A percentile compares a stretch with the other conserved stretches of the same genome.
These are phyloP conservation scores for Alternaria solani DNA, from an alignment of 2,329 filamentous ascomycete genomes.

Conservation along the genomic window DNA sequence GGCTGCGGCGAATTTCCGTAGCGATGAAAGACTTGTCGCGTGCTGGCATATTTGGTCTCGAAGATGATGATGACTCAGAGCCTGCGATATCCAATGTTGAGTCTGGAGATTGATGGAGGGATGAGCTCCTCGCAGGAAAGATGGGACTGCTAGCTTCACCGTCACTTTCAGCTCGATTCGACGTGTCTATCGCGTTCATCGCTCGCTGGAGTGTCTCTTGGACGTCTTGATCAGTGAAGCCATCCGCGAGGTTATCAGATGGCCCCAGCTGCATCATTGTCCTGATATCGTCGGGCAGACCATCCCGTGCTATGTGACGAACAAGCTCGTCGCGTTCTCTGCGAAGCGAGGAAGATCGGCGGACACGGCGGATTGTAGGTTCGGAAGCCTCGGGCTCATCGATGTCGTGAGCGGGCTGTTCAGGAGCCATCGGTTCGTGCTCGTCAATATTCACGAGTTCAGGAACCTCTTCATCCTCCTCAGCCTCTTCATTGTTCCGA, in stretches of 20 bases:
- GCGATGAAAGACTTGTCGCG: conserved; percentile 57
- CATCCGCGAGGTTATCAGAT: conserved; percentile 16
- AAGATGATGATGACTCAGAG: conserved; percentile 23
- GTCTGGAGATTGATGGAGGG: conserved; percentile 14
- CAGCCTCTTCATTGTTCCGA: conserved; percentile 6
- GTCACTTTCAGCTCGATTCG: conserved; percentile 11
- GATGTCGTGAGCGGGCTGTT: not conserved
- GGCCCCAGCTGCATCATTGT: conserved; percentile 23
- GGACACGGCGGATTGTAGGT: conserved; percentile 21
- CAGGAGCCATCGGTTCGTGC: not conserved
- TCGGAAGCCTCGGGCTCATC: conserved; percentile 9
- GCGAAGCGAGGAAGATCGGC: conserved; percentile 25
- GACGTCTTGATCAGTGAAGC: conserved; percentile 13
- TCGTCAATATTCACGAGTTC: not conserved
- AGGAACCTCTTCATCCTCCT: conserved; percentile 8
- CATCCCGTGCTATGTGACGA: conserved; percentile 26
- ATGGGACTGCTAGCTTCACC: conserved; percentile 11
- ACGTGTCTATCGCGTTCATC: conserved; percentile 8
- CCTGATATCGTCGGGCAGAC: conserved; percentile 31
- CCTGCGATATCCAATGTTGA: conserved; percentile 5
- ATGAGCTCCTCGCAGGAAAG: conserved; percentile 25
- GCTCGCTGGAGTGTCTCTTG: conserved; percentile 19
- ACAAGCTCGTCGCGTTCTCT: conserved; percentile 25
- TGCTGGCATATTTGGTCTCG: conserved; percentile 57
- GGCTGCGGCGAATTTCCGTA: conserved; percentile 56